Conservation (phyloP, 2,329 filamentous ascomycete species). For the Dactylellina leptospora region DNA sequence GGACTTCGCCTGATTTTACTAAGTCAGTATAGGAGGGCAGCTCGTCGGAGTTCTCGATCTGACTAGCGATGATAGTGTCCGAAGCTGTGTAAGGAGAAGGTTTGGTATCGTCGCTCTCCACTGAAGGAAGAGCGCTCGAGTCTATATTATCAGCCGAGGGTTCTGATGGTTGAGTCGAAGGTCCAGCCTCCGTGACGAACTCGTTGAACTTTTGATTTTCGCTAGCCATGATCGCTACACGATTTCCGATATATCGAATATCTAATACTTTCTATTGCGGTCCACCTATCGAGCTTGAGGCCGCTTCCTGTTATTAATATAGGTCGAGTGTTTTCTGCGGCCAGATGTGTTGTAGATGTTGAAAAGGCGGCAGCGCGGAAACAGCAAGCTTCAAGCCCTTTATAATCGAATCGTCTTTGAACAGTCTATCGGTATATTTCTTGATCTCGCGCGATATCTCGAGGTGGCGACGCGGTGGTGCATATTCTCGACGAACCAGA, state of each 20-base stretch:
- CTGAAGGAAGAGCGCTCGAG: no score
- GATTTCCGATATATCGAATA: not conserved
- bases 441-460: conserved; percentile 12
- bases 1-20: conserved; percentile 21
- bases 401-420: not conserved
- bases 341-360: no score
- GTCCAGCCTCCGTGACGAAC: conserved; percentile 17
- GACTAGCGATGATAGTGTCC: conserved; percentile 12
- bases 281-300: not conserved
- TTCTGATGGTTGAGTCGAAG: conserved; percentile 1
- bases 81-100: conserved; percentile 7
- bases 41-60: conserved; percentile 19
- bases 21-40: conserved; percentile 30
- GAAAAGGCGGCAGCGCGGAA: no score
- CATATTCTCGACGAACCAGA: not conserved
- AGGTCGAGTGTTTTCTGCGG: no score
- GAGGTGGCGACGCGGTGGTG: not conserved
- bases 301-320: no score
- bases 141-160: not conserved
- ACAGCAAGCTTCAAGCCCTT: no score
- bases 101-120: not conserved
- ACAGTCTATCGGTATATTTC: not conserved
- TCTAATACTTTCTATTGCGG: no score
- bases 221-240: conserved; percentile 1
- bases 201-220: conserved; percentile 13